Base-by-base conservation (phyloP, 768 basidiomycete genomes). In the Lactarius vividus region DNA sequence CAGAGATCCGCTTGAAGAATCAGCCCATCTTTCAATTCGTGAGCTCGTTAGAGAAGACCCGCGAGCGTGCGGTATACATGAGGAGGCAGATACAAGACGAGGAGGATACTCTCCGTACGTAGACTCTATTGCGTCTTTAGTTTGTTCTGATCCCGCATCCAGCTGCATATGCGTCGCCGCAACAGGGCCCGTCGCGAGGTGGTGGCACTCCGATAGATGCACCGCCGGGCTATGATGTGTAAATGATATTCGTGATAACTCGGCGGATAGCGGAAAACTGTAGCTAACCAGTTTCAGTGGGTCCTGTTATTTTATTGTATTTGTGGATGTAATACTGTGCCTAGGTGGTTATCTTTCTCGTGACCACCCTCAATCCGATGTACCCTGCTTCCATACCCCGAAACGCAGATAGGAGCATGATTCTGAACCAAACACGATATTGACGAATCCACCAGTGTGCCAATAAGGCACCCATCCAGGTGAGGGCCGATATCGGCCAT, bases 1-100 rank as follows among this genome's bases (percentile, higher is more conserved):
- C 82, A 3, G 89, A 92, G 75, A 77, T 92, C 46, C 83, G 90
- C 62, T 83, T 90, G 73, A 84, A 82, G 73, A 82, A 89, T 72
- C 79, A 82, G 53, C 83, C 85, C 15, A 84, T 92, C 79, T 91
- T 91, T 71, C 80, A 85, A 73, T 94, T 94, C 70, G 85, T 88
- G 42, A 84, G 82, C 57, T 74, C 85, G 29, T 75, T 94, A 60
- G 89, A 91, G 77, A 92, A 92, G 80, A 84, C 88, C 39, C 83
- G 91, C 59, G 90, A 92, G 77, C 79, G 83, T 56, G 85, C 85
- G 18, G 84, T 91, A 59, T 90, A 87, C 70, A 91, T 91, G 90
- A 86, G 80, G 73, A 79, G 88, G 56, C 85, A 86, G 73, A 76
- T 78, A 56, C 72, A 71, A 16, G 84, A 85, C 57, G 84, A 86